Conservation (phyloP, 2,329 filamentous ascomycete genomes). For the Cercospora sp. region DNA sequence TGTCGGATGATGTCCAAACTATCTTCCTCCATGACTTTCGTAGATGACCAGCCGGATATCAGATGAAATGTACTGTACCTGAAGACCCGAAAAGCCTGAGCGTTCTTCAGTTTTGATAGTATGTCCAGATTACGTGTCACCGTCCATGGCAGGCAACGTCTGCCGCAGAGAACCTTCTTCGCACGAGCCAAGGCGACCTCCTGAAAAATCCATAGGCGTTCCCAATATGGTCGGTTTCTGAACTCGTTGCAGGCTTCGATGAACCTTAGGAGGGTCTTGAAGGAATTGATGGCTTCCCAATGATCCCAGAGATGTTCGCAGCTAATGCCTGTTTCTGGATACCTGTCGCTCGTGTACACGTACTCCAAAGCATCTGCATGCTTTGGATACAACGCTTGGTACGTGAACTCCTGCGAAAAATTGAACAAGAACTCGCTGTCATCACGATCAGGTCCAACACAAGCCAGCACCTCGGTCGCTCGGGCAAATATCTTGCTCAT, state of each 20-base stretch:
- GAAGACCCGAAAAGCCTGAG: no score
- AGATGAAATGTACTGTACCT: background rate
- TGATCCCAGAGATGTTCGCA: background rate
- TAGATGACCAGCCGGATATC: background rate
- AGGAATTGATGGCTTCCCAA: no score
- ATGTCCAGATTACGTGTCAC: background rate
- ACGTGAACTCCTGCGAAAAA: background rate
- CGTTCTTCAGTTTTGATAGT: background rate
- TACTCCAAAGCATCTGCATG: no score
- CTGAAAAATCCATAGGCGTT: background rate
- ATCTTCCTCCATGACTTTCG: background rate
- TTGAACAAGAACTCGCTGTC: background rate
- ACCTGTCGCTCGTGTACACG: no score
- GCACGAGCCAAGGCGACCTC: background rate
- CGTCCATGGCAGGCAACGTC: background rate
- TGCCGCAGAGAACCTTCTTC: background rate
- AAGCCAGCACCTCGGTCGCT: slow-evolving; percentile 10
- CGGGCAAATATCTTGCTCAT: slow-evolving; percentile 19
- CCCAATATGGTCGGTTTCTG: background rate
- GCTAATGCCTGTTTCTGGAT: no score
- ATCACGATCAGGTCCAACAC: background rate
- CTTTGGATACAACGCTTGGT: background rate
- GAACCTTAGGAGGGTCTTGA: no score
- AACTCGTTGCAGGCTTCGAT: background rate
- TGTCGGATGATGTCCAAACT: background rate